Evolutionary conservation across 2,329 filamentous ascomycete species (phyloP).

Genomic region (Blastomyces silverae): DNA sequence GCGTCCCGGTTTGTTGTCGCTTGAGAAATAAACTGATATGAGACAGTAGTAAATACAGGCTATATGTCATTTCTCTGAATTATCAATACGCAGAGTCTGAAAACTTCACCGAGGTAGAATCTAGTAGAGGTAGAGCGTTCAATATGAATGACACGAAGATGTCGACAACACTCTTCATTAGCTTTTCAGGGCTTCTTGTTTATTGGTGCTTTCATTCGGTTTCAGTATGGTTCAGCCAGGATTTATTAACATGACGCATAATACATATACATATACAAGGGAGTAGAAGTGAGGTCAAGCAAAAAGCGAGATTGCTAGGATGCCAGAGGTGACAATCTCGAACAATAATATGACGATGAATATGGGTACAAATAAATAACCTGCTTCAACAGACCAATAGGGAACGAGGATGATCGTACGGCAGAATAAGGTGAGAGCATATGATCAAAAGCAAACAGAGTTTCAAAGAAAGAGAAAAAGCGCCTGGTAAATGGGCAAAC

Average conservation of each 20-base stretch:
- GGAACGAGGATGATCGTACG: background rate
- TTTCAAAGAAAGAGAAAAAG: background rate
- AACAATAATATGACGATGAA: background rate
- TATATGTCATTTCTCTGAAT: background rate
- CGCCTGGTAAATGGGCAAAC: background rate
- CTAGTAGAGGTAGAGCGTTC: background rate
- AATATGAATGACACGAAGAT: background rate
- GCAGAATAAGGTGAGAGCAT: background rate
- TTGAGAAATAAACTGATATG: background rate
- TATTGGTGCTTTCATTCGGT: background rate
- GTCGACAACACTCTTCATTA: background rate
- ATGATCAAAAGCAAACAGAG: background rate
- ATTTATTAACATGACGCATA: background rate
- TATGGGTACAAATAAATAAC: background rate
- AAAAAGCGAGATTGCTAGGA: background rate
- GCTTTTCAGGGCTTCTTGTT: background rate
- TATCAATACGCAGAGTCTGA: background rate
- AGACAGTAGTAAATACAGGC: background rate
- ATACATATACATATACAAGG: background rate
- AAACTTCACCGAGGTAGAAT: background rate
- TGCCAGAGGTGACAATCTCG: background rate
- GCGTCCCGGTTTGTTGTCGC: too few relatives aligned
- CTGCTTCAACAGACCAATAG: background rate
- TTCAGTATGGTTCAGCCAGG: background rate
- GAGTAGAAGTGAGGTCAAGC: background rate